Evolutionary conservation across 2,329 filamentous ascomycete species (phyloP).

Genomic region (Fusarium goolgardi): DNA sequence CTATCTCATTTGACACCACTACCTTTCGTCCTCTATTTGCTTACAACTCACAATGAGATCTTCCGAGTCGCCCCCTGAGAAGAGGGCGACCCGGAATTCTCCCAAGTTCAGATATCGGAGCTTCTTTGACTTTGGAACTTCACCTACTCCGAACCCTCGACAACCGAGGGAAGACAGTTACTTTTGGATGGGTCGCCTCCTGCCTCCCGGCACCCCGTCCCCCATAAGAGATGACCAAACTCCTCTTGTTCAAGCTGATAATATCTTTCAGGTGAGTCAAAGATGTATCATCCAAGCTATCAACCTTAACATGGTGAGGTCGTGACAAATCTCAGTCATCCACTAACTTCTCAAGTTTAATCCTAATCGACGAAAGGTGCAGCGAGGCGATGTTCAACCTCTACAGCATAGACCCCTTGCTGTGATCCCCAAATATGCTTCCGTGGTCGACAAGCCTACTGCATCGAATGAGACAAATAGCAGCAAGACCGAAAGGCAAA

Average conservation of each 20-base stretch:
- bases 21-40: not conserved
- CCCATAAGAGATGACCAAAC: not conserved
- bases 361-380: not conserved
- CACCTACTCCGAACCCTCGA: not conserved
- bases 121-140: not conserved
- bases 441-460: not conserved
- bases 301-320: not conserved
- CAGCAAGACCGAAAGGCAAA: no score
- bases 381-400: slow-evolving; percentile 34
- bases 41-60: slow-evolving; percentile 7
- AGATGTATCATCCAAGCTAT: not conserved
- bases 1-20: not conserved
- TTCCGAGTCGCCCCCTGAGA: not conserved
- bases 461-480: not conserved
- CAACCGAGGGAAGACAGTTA: not conserved
- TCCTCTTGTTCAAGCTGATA: not conserved
- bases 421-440: not conserved
- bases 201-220: not conserved
- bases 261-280: not conserved
- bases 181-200: not conserved
- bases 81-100: not conserved
- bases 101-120: not conserved
- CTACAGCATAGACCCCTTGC: not conserved
- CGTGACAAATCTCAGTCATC: not conserved
- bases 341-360: slow-evolving; percentile 28